Conservation (phyloP, 805 yeast genomes). For the Ogataea minuta region DNA sequence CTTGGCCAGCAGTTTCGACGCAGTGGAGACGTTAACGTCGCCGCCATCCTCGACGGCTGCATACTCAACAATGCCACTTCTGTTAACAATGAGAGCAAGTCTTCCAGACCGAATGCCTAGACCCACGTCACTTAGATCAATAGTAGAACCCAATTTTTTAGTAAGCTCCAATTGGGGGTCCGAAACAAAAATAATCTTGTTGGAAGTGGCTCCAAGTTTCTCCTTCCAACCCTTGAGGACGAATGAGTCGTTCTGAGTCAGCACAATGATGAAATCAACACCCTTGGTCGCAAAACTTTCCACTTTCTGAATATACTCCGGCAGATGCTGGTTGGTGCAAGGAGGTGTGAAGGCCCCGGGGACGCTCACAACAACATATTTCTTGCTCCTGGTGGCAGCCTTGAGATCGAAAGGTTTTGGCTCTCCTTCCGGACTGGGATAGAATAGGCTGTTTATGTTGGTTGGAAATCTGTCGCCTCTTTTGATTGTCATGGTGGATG, state of each 20-base stretch:
- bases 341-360: slow-evolving; percentile 91
- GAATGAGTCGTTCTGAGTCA: slow-evolving; percentile 71
- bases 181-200: slow-evolving; percentile 54
- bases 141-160: slow-evolving; percentile 53
- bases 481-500: slow-evolving; percentile 18
- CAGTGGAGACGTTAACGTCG: slow-evolving; percentile 29
- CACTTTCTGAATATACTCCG: slow-evolving; percentile 55
- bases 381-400: slow-evolving; percentile 40
- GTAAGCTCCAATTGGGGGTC: slow-evolving; percentile 63
- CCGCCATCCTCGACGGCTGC: slow-evolving; percentile 30
- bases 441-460: slow-evolving; percentile 32
- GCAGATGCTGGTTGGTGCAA: slow-evolving; percentile 69
- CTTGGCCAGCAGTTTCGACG: slow-evolving; percentile 26
- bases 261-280: slow-evolving; percentile 59
- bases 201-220: slow-evolving; percentile 36
- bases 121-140: slow-evolving; percentile 53
- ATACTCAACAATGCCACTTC: slow-evolving; percentile 38
- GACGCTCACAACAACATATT: slow-evolving; percentile 67
- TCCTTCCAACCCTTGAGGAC: slow-evolving; percentile 70
- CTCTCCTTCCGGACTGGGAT: slow-evolving; percentile 35
- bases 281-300: slow-evolving; percentile 55
- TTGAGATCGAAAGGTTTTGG: slow-evolving; percentile 37
- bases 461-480: slow-evolving; percentile 38
- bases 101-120: slow-evolving; percentile 61
- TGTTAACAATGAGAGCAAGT: slow-evolving; percentile 63